Conservation (phyloP, 106 monocot species). For the Acorus gramineus region DNA sequence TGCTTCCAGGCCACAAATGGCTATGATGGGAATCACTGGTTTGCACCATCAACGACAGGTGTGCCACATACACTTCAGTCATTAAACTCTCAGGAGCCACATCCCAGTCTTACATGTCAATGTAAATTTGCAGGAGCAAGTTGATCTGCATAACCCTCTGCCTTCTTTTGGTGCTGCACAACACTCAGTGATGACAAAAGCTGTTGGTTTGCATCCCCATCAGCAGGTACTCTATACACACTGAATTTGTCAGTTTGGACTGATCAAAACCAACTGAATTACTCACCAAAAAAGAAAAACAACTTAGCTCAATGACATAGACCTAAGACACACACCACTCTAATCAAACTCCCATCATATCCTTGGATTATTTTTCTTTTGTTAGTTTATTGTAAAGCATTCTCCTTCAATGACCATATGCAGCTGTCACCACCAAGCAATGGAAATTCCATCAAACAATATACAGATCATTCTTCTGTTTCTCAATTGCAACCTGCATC, state of each 20-base stretch:
- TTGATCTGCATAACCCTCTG: slow-evolving; percentile 3
- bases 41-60: slow-evolving; percentile 18
- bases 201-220: not conserved
- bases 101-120: not conserved
- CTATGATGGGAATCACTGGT: not conserved
- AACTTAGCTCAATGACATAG: too few species aligned
- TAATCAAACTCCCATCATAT: not conserved
- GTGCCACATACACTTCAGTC: not conserved
- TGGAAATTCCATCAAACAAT: slow-evolving; percentile 12
- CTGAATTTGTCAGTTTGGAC: not conserved
- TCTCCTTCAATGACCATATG: not conserved
- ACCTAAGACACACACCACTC: too few species aligned
- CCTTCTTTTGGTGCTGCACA: slow-evolving; percentile 8
- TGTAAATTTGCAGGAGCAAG: slow-evolving; percentile 4
- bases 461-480: slow-evolving; percentile 14
- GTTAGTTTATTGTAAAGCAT: not conserved
- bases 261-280: too few species aligned
- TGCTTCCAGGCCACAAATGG: slow-evolving; percentile 6
- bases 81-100: too few species aligned
- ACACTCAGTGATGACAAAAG: slow-evolving; percentile 1
- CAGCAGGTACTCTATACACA: not conserved
- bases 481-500: slow-evolving; percentile 12
- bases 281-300: too few species aligned
- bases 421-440: slow-evolving; percentile 6
- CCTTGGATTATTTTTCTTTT: not conserved